phyloP scores from a whole-genome alignment of 2,329 filamentous ascomycete species.

The Trichophyton simii region DNA sequence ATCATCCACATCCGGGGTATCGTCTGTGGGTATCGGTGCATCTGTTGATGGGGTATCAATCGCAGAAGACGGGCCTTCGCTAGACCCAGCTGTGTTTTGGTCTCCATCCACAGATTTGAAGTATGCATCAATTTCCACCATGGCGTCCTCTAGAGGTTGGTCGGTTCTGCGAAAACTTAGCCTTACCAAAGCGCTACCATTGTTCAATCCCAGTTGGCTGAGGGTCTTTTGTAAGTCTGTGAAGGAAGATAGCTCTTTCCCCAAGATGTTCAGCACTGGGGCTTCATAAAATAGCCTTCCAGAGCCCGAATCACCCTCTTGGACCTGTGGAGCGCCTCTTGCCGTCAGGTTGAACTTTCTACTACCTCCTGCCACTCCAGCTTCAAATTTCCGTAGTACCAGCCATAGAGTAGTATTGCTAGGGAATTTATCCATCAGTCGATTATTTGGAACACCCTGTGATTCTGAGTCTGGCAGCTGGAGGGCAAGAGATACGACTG shows the following conservation, averaged over 20 bases:
- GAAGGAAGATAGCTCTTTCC: constrained; percentile 63
- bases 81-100: constrained; percentile 4
- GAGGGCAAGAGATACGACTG: constrained; percentile 76
- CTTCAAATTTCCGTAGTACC: constrained; percentile 80
- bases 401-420: constrained; percentile 84
- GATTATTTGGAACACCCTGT: constrained; percentile 48
- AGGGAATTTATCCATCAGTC: constrained; percentile 72
- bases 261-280: constrained; percentile 73
- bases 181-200: constrained; percentile 65
- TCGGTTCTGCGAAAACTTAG: constrained; percentile 65
- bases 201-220: constrained; percentile 74
- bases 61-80: constrained; percentile 7
- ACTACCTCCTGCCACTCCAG: constrained; percentile 50
- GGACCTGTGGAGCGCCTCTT: constrained; percentile 54
- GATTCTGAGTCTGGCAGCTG: constrained; percentile 66
- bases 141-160: constrained; percentile 70
- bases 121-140: constrained; percentile 64
- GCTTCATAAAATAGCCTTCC: constrained; percentile 81
- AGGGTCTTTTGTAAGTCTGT: constrained; percentile 79
- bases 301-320: constrained; percentile 42
- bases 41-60: not conserved
- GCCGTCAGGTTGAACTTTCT: constrained; percentile 69
- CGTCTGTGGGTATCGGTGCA: constrained; percentile 9
- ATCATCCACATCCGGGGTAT: constrained; percentile 8
- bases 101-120: constrained; percentile 44